Evolutionary conservation across 2,329 filamentous ascomycete species (phyloP), one percentile per base, ranked within the genome.

Genomic region (Penicillium crustosum): DNA sequence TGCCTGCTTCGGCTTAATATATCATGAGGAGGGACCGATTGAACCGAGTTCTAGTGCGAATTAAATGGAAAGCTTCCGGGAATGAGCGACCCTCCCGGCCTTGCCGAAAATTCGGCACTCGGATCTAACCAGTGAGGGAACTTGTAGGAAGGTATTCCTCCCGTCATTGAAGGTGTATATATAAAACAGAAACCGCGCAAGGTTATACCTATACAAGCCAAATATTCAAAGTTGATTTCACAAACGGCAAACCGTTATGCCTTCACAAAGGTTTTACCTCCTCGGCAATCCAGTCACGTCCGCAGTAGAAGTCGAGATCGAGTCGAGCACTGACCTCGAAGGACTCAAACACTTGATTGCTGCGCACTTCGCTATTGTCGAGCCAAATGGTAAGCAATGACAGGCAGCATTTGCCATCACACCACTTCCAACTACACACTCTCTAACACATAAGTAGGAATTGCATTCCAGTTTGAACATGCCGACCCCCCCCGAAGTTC

Each of bases 261-360:
- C 63, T 48, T 29, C 49, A 17, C 59, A 63, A 49, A 52, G 55
- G 25, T 69, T 69, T 42, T 60, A 65, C 31, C 62, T 69, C 10
- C 44, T 66, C 10, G 67, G 66, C 27, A 56, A 68, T 29, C 27
- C 39, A 9, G 19, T 25, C 5, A 52, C 58, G 8, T 55, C 58
- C 15, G 56, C 53, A 0, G 56, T 31, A 35, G 21, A 38, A 17
- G 48, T 61, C 45, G 45, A 56, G 29, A 7, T 59, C 13, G 48
- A 59, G 25, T 21, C 39, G 10, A 53, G 17, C 12, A 31, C 31
- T 10, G 41, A 45, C 15, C n/a, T 61, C 15, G 53, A 56, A 10
- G 53, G 39, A 4, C 43, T 61, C 4, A 53, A 59, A 35, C 23
- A 43, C 15, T 31, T 61, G 15, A 51, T 61, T 25, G 59, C 59